These are phyloP conservation scores for Cercospora sojina DNA, from an alignment of 2,329 filamentous ascomycete species.

Conservation along the genomic window DNA sequence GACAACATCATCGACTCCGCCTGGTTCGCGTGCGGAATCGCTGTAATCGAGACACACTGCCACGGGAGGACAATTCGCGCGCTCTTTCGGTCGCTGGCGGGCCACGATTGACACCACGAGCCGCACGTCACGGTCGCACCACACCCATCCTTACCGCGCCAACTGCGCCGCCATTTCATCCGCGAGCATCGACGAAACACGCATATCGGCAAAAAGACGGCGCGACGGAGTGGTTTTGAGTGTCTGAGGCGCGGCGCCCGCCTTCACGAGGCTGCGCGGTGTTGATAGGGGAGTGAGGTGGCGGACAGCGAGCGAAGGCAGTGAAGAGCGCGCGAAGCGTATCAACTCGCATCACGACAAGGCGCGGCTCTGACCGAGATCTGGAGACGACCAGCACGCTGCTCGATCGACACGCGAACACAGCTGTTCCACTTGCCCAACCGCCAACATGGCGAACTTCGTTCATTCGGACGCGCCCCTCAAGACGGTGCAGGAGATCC, in stretches of 20 bases:
- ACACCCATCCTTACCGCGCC: slow-evolving; percentile 27
- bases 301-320: slow-evolving; percentile 25
- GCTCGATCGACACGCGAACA: neutral
- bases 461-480: slow-evolving; percentile 90
- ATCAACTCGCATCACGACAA: neutral
- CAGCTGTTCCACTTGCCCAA: slow-evolving; percentile 19
- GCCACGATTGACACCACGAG: slow-evolving; percentile 33
- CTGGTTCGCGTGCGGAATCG: slow-evolving; percentile 34
- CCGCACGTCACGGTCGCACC: slow-evolving; percentile 9
- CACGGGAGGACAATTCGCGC: slow-evolving; percentile 8
- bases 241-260: slow-evolving; percentile 31
- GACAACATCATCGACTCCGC: slow-evolving; percentile 31
- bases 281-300: slow-evolving; percentile 31
- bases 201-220: slow-evolving; percentile 20
- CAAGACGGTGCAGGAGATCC: slow-evolving; percentile 97
- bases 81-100: slow-evolving; percentile 33
- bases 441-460: slow-evolving; percentile 83
- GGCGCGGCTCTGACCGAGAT: neutral
- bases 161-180: slow-evolving; percentile 30
- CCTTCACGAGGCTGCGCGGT: slow-evolving; percentile 36
- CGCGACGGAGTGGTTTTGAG: slow-evolving; percentile 17
- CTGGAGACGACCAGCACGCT: neutral
- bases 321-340: slow-evolving; percentile 8
- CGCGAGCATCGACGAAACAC: slow-evolving; percentile 23
- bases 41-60: slow-evolving; percentile 12